Percentiles rank a stretch among this genome's conserved stretches.
Evolutionary conservation across 352 stramenopile genomes (phyloP).

Genomic region (Pythium folliculosum): DNA sequence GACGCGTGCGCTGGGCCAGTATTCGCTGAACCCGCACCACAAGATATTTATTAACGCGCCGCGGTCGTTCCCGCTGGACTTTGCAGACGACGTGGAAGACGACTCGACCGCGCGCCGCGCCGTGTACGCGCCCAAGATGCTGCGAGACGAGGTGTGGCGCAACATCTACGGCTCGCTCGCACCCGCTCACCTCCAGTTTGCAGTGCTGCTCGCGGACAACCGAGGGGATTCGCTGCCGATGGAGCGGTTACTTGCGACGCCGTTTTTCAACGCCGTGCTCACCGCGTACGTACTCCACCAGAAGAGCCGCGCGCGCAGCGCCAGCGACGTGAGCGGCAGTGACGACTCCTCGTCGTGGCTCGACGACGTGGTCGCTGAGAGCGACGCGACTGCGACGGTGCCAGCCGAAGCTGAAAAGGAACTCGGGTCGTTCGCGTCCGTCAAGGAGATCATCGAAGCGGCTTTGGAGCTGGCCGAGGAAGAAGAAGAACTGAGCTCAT

Average conservation of each 20-base stretch:
- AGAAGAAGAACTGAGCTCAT: constrained; percentile 52
- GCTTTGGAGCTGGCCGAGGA: constrained; percentile 60
- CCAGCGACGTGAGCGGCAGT: constrained; percentile 24
- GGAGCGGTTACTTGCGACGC: constrained; percentile 57
- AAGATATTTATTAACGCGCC: constrained; percentile 86
- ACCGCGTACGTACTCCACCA: constrained; percentile 64
- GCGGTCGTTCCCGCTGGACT: constrained; percentile 63
- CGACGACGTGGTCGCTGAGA: constrained; percentile 26
- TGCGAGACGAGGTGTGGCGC: constrained; percentile 68
- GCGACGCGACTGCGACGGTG: not conserved
- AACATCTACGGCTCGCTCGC: constrained; percentile 70
- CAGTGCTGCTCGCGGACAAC: constrained; percentile 56
- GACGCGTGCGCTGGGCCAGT: constrained; percentile 59
- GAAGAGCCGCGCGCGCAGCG: constrained; percentile 31
- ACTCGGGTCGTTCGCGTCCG: constrained; percentile 29
- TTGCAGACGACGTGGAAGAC: constrained; percentile 47
- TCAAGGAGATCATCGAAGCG: constrained; percentile 54
- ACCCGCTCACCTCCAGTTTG: constrained; percentile 54
- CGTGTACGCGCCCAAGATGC: constrained; percentile 73
- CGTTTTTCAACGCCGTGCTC: constrained; percentile 67
- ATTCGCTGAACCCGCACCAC: constrained; percentile 72
- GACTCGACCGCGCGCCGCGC: constrained; percentile 40
- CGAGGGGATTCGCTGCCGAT: constrained; percentile 68
- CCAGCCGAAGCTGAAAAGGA: not conserved
- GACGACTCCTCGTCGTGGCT: constrained; percentile 24